Conservation (phyloP, 2,329 filamentous ascomycete genomes). For the Grosmannia huntii region DNA sequence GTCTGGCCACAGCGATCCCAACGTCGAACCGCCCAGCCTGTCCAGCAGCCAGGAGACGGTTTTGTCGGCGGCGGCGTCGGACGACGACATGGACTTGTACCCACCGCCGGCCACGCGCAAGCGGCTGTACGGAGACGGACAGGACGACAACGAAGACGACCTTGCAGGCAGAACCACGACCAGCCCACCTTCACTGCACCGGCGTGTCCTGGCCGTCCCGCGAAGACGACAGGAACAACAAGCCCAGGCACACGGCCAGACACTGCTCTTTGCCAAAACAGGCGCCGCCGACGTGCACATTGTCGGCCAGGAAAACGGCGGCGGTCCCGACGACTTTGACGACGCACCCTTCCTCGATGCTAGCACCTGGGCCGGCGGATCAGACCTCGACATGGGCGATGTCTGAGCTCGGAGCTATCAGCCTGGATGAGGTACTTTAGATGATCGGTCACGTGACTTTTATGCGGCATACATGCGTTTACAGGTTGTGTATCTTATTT, state of each 20-base stretch:
- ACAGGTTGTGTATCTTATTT: too few relatives aligned
- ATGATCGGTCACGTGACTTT: background rate
- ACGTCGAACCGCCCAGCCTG: slow-evolving; percentile 25
- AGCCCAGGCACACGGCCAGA: background rate
- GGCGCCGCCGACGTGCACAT: slow-evolving; percentile 5
- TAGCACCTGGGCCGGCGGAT: slow-evolving; percentile 14
- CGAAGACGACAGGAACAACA: slow-evolving; percentile 13
- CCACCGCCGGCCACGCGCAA: slow-evolving; percentile 8
- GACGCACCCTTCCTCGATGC: slow-evolving; percentile 54
- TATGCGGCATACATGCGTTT: background rate
- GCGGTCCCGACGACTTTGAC: slow-evolving; percentile 49
- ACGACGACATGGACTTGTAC: slow-evolving; percentile 6
- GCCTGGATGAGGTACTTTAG: too few relatives aligned
- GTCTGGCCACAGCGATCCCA: slow-evolving; percentile 7
- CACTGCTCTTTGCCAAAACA: background rate
- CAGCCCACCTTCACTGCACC: slow-evolving; percentile 17
- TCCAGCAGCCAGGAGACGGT: slow-evolving; percentile 44
- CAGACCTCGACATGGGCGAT: slow-evolving; percentile 30
- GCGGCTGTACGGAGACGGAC: background rate
- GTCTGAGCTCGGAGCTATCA: background rate
- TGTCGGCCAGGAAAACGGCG: slow-evolving; percentile 34
- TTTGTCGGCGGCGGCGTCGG: slow-evolving; percentile 20
- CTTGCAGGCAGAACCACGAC: too few relatives aligned
- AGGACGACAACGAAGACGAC: slow-evolving; percentile 23
- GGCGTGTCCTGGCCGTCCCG: slow-evolving; percentile 37